Conservation (phyloP, 345 rosid species). For the rapeseed (Brassica napus) region DNA sequence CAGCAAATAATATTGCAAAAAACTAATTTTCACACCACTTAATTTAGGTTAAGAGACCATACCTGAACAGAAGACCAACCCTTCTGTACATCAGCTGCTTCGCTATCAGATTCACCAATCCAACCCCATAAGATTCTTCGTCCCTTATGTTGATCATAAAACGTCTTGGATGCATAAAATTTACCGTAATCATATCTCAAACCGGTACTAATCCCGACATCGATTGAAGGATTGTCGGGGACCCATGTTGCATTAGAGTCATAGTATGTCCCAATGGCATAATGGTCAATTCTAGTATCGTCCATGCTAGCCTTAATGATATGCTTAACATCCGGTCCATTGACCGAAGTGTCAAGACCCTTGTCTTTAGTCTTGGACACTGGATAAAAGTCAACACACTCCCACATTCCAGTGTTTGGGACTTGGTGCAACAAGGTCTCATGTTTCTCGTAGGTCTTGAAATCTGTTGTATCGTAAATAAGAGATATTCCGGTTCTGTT, state of each 20-base stretch:
- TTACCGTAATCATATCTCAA: constrained; percentile 37
- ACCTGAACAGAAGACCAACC: constrained; percentile 80
- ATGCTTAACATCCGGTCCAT: constrained; percentile 37
- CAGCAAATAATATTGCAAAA: not conserved
- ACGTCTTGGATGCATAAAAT: constrained; percentile 42
- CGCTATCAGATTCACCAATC: constrained; percentile 39
- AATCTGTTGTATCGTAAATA: constrained; percentile 76
- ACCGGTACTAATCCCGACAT: constrained; percentile 34
- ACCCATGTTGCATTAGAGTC: constrained; percentile 31
- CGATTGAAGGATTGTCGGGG: constrained; percentile 30
- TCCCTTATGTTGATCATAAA: constrained; percentile 33
- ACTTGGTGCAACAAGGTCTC: constrained; percentile 60
- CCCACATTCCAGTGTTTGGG: constrained; percentile 90
- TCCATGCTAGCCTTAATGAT: constrained; percentile 42
- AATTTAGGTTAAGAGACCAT: constrained; percentile 4
- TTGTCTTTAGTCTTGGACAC: constrained; percentile 22
- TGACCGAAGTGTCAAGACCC: constrained; percentile 38
- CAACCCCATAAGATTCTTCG: constrained; percentile 42
- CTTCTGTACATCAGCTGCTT: constrained; percentile 38
- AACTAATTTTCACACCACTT: not conserved
- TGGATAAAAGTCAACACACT: constrained; percentile 40
- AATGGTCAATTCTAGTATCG: constrained; percentile 36
- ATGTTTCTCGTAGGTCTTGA: constrained; percentile 46
- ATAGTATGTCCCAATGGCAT: constrained; percentile 36
- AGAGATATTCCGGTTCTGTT: constrained; percentile 68